phyloP scores from a whole-genome alignment of 2,329 filamentous ascomycete species.

The Epicoccum nigrum region DNA sequence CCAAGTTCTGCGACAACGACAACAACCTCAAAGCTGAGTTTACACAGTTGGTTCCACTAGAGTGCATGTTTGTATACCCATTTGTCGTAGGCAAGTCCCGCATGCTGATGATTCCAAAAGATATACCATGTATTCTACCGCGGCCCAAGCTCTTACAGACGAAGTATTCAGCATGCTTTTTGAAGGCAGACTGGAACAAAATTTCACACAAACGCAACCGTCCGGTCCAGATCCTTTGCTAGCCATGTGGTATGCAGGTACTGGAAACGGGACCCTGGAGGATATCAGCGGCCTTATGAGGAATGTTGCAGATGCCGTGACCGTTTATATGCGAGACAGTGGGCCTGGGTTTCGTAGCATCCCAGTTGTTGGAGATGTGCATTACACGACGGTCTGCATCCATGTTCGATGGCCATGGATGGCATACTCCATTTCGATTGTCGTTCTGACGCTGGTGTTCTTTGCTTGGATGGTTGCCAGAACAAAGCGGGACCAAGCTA shows the following conservation, averaged over 20 bases:
- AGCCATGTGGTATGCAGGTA: slow-evolving; percentile 13
- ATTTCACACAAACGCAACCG: neutral
- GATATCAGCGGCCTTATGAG: slow-evolving; percentile 9
- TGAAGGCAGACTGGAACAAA: neutral
- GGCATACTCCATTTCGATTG: neutral
- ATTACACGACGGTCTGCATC: slow-evolving; percentile 15
- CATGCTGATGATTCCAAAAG: too few species aligned
- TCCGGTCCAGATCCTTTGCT: slow-evolving; percentile 3
- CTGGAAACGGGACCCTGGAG: slow-evolving; percentile 15
- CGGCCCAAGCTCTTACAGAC: too few species aligned
- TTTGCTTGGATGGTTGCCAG: slow-evolving; percentile 6
- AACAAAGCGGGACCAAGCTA: neutral
- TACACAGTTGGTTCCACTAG: neutral
- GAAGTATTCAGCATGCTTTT: neutral
- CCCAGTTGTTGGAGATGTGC: slow-evolving; percentile 2
- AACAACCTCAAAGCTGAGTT: too few species aligned
- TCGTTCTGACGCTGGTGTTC: slow-evolving; percentile 5
- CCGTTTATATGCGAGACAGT: slow-evolving; percentile 6
- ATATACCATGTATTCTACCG: too few species aligned
- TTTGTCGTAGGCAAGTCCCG: neutral
- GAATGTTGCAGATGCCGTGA: slow-evolving; percentile 1
- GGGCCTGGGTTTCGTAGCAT: slow-evolving; percentile 1
- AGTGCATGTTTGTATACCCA: slow-evolving; percentile 1
- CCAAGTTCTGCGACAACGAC: neutral
- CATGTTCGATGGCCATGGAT: slow-evolving; percentile 8